Evolutionary conservation across 768 basidiomycete genomes (phyloP).

Genomic region (Agrocybe praecox): DNA sequence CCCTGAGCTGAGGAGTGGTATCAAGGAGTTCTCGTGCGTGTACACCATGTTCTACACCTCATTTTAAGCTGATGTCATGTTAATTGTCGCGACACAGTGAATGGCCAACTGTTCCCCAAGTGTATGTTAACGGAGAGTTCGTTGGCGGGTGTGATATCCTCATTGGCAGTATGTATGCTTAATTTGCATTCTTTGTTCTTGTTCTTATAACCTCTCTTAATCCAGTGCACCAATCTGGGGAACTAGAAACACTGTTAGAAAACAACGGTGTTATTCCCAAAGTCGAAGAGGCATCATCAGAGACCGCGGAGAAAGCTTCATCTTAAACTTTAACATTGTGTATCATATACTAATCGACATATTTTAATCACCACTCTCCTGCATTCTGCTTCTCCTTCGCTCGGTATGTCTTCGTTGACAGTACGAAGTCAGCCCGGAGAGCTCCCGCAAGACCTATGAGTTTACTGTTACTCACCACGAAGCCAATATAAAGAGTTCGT

Average conservation of each 20-base stretch:
- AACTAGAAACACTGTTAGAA: slow-evolving; percentile 81
- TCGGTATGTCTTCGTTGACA: background rate
- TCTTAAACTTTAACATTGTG: background rate
- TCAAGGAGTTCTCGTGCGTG: slow-evolving; percentile 97
- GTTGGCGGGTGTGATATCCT: slow-evolving; percentile 97
- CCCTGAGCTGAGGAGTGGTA: slow-evolving; percentile 75
- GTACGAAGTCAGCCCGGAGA: too few species aligned
- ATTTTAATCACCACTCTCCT: background rate
- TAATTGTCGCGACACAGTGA: slow-evolving; percentile 52
- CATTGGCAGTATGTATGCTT: slow-evolving; percentile 70
- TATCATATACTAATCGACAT: background rate
- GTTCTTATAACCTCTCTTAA: background rate
- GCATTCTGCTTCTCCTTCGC: background rate
- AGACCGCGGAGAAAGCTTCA: slow-evolving; percentile 1
- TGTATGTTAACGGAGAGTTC: slow-evolving; percentile 95
- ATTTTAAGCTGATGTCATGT: background rate
- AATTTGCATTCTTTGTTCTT: background rate
- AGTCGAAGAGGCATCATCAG: slow-evolving; percentile 17
- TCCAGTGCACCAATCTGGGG: slow-evolving; percentile 95
- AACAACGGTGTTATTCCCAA: slow-evolving; percentile 73
- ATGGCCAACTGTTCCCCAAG: slow-evolving; percentile 97
- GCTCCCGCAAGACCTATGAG: too few species aligned
- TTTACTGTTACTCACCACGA: too few species aligned
- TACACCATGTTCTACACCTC: background rate
- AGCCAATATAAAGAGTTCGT: too few species aligned